These are phyloP conservation scores for Brassica nigra DNA, from an alignment of 345 rosid species.

Conservation along the genomic window DNA sequence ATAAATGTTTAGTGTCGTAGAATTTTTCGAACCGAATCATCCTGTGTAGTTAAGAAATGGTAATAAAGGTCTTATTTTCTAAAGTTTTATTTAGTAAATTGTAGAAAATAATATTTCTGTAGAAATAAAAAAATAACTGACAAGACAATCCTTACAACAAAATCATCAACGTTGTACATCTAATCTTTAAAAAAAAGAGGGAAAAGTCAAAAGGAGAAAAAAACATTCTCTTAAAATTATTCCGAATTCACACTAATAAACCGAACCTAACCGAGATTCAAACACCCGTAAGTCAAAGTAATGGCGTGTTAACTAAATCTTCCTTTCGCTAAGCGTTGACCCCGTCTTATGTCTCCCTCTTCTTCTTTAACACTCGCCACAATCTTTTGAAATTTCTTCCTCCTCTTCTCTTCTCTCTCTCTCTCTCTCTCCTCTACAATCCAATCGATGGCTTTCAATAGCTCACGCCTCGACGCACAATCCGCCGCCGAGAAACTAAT, in stretches of 20 bases:
- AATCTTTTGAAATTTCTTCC: slow-evolving; percentile 20
- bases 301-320: slow-evolving; percentile 36
- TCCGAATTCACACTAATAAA: slow-evolving; percentile 12
- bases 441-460: slow-evolving; percentile 47
- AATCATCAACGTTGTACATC: background rate
- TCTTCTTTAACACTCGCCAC: slow-evolving; percentile 13
- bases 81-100: too few relatives aligned
- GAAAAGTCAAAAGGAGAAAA: background rate
- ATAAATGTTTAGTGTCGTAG: too few relatives aligned
- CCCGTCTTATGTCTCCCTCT: slow-evolving; percentile 13
- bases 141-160: too few relatives aligned
- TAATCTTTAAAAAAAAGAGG: background rate
- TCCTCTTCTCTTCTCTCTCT: background rate
- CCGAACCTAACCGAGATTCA: too few relatives aligned
- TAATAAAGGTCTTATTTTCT: too few relatives aligned
- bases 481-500: slow-evolving; percentile 66
- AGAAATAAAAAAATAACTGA: too few relatives aligned
- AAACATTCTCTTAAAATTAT: background rate
- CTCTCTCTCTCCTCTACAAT: background rate
- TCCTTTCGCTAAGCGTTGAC: slow-evolving; percentile 26
- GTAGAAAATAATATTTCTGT: too few relatives aligned
- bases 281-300: slow-evolving; percentile 28
- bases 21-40: too few relatives aligned
- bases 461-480: slow-evolving; percentile 56
- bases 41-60: too few relatives aligned